Percentiles rank a stretch among this genome's conserved stretches.
Evolutionary conservation across 163 green algal genomes (phyloP).

Genomic region (Trebouxia gelatinosa): DNA sequence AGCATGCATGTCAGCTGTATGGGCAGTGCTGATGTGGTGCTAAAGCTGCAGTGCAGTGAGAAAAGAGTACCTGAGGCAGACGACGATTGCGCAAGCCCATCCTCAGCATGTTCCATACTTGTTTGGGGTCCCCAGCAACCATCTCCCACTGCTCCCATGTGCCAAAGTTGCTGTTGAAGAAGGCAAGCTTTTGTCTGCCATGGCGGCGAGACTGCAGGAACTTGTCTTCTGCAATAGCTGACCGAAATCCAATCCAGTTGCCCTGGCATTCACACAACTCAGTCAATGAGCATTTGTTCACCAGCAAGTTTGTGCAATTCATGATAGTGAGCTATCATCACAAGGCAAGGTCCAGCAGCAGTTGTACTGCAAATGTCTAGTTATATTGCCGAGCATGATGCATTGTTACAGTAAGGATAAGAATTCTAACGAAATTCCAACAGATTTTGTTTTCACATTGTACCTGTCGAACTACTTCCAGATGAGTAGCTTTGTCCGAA

Average conservation of each 20-base stretch:
- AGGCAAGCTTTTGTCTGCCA: constrained; percentile 50
- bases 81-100: constrained; percentile 31
- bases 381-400: too few relatives aligned
- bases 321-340: background rate
- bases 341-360: background rate
- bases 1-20: too few relatives aligned
- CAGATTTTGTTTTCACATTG: background rate
- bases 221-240: constrained; percentile 41
- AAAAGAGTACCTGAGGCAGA: constrained; percentile 33
- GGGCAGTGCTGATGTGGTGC: too few relatives aligned
- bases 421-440: too few relatives aligned
- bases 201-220: constrained; percentile 59
- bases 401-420: background rate
- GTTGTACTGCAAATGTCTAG: too few relatives aligned
- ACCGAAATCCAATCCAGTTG: constrained; percentile 61
- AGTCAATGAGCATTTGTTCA: background rate
- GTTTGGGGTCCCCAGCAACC: constrained; percentile 26
- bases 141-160: constrained; percentile 72
- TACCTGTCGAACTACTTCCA: constrained; percentile 49
- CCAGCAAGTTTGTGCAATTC: background rate
- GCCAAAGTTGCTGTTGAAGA: constrained; percentile 62
- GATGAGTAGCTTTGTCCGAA: constrained; percentile 31
- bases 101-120: constrained; percentile 25
- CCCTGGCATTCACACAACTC: constrained; percentile 30
- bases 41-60: too few relatives aligned